Evolutionary conservation across 176 grass and related monocot genomes (phyloP), one percentile per base, ranked within the genome.

Genomic region (Triticum dicoccoides): DNA sequence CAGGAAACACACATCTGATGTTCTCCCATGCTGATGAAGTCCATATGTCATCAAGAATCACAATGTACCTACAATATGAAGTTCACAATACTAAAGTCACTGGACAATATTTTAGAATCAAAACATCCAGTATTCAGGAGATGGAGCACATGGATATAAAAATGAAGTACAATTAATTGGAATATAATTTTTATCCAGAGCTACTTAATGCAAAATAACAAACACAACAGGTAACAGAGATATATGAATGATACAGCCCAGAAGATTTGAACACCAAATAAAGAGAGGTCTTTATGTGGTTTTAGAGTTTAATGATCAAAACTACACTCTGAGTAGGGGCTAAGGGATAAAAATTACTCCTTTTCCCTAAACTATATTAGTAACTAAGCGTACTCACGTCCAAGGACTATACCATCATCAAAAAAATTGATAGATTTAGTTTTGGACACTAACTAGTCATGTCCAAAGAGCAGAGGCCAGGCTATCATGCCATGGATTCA

Each of bases 21-120:
- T 73, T 82, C 21, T 88, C 81, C 91, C 91, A 93, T 23, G 82
- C 61, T 3, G 71, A 77, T 56, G 56, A 32, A 5, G 54, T 82
- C 77, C 77, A 86, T 62, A 92, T 86, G 24, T 92, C 90, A 83
- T 92, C 90, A 17, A 89, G 75, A 12, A 92, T 81, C 15, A 87
- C 73, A 76, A 87, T 66, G n/a, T 66, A 74, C 73, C 49, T 39
- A 38, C 11, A 79, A 65, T 11, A 62, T 25, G 3, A 78, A 78
- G 32, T 35, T 65, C 0, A 30, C 21, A 64, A 65, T 63, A 63
- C 25, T 25, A n/a, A 52, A 4, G 5, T 14, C 11, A n/a, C 14
- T 21, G 4, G 20, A 58, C 9, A 58, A 18, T 34, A 35, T 51
- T 81, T 15, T 27, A 51, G 30, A 47, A 6, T 5, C 61, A 4